phyloP scores from a whole-genome alignment of 2,329 filamentous ascomycete species.

The Fusarium keratoplasticum region DNA sequence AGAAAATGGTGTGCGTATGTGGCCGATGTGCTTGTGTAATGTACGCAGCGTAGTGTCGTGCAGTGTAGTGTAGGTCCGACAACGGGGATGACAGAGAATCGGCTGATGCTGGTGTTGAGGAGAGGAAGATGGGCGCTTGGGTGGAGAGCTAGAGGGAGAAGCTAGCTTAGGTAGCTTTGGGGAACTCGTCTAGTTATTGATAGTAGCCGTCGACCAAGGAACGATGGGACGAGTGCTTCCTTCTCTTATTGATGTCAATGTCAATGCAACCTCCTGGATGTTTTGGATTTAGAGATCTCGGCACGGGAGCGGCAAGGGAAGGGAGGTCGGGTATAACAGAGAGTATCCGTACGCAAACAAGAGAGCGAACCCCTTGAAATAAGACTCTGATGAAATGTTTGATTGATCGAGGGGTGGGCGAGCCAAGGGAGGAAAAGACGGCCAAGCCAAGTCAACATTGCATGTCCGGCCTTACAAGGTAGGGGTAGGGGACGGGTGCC shows the following conservation, averaged over 20 bases:
- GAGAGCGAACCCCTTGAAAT: slow-evolving; percentile 15
- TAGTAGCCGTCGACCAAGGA: not conserved
- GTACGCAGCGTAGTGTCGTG: not conserved
- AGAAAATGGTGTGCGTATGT: not conserved
- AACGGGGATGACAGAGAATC: slow-evolving; percentile 1
- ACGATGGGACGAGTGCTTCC: slow-evolving; percentile 21
- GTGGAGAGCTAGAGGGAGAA: not conserved
- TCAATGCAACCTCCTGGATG: slow-evolving; percentile 15
- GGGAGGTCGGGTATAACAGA: too few relatives aligned
- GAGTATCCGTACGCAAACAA: too few relatives aligned
- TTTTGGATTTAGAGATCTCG: slow-evolving; percentile 4
- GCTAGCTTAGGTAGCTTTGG: not conserved
- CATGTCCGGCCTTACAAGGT: not conserved
- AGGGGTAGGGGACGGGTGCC: not conserved
- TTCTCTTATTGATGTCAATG: not conserved
- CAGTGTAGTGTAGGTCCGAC: not conserved
- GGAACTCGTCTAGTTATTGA: not conserved
- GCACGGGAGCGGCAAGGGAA: slow-evolving; percentile 17
- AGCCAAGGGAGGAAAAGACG: not conserved
- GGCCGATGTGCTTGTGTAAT: not conserved
- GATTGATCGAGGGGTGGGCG: not conserved
- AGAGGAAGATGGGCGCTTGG: not conserved
- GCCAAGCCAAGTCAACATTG: not conserved
- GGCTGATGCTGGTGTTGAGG: slow-evolving; percentile 7
- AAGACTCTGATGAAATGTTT: not conserved